A percentile compares a stretch with the other conserved stretches of the same genome.
These are phyloP conservation scores for Alternaria arbusti DNA, from an alignment of 2,329 filamentous ascomycete genomes.

Conservation along the genomic window DNA sequence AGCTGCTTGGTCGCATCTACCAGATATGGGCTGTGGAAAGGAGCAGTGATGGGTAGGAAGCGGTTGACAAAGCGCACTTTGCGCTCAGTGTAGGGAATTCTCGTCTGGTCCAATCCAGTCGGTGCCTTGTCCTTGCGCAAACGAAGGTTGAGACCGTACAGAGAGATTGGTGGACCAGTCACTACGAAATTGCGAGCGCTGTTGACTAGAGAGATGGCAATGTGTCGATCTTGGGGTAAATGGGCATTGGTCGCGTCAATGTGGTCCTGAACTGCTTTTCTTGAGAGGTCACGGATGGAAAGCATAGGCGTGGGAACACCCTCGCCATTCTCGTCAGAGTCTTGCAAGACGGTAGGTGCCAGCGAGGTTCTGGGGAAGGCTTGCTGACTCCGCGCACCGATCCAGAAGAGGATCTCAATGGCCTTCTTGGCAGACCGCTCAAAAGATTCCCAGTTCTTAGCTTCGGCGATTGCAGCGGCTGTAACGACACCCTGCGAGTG, in stretches of 20 bases:
- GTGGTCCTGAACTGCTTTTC: constrained; percentile 89
- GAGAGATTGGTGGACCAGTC: constrained; percentile 90
- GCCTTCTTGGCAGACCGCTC: constrained; percentile 79
- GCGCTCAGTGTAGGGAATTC: constrained; percentile 91
- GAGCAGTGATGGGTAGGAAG: constrained; percentile 95
- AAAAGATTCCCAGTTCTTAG: constrained; percentile 92
- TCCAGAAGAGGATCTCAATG: constrained; percentile 96
- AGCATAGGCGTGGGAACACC: constrained; percentile 97
- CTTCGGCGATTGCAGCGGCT: constrained; percentile 87
- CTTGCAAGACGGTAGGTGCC: constrained; percentile 86
- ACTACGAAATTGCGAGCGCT: constrained; percentile 97
- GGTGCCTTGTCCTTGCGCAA: constrained; percentile 96
- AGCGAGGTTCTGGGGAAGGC: constrained; percentile 95
- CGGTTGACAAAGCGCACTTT: constrained; percentile 97
- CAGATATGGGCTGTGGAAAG: constrained; percentile 97
- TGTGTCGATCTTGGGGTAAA: constrained; percentile 88
- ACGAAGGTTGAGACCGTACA: constrained; percentile 94
- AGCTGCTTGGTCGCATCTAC: constrained; percentile 81
- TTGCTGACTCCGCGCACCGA: constrained; percentile 94
- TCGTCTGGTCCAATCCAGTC: constrained; percentile 94
- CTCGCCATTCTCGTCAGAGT: constrained; percentile 92
- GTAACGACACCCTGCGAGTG: constrained; percentile 97
- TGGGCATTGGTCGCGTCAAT: constrained; percentile 98
- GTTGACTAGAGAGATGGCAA: constrained; percentile 94
- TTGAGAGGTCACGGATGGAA: constrained; percentile 91